These are phyloP conservation scores for Dendrothele bispora DNA, from an alignment of 768 basidiomycete species.

Conservation along the genomic window DNA sequence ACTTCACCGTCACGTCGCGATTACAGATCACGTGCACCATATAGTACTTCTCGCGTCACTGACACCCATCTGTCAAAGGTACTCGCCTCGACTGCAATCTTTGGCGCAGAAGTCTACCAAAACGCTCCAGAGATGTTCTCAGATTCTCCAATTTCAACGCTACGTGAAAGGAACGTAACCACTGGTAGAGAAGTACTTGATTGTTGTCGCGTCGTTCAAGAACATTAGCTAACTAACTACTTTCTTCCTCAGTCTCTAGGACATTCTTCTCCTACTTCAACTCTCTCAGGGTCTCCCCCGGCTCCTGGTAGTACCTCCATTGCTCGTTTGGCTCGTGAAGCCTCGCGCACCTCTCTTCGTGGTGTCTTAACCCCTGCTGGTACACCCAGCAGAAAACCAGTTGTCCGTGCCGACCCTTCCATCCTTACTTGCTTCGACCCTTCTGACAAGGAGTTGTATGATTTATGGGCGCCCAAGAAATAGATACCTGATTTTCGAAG, in stretches of 20 bases:
- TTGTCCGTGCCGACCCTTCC: constrained; percentile 64
- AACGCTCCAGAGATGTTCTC: background rate
- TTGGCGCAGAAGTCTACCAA: no score
- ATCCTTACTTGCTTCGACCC: constrained; percentile 75
- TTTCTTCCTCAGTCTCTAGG: background rate
- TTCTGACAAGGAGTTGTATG: constrained; percentile 73
- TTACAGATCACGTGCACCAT: no score
- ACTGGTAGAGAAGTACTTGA: background rate
- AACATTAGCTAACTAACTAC: constrained; percentile 12
- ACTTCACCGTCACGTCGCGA: constrained; percentile 1
- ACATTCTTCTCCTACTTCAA: constrained; percentile 21
- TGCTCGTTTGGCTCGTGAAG: constrained; percentile 18
- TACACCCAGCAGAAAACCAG: constrained; percentile 32
- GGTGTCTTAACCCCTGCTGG: constrained; percentile 24
- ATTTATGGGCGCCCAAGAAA: constrained; percentile 66
- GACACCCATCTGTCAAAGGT: no score
- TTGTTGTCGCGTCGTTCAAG: constrained; percentile 1
- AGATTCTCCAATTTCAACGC: background rate
- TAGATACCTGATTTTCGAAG: constrained; percentile 14
- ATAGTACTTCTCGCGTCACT: constrained; percentile 5
- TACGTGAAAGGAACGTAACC: background rate
- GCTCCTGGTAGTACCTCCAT: constrained; percentile 1
- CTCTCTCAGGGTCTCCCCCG: constrained; percentile 30
- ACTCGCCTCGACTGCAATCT: no score
- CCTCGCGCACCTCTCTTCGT: constrained; percentile 31